These are phyloP conservation scores for Cornus suecica DNA, from an alignment of 148 eudicot species.

Conservation along the genomic window DNA sequence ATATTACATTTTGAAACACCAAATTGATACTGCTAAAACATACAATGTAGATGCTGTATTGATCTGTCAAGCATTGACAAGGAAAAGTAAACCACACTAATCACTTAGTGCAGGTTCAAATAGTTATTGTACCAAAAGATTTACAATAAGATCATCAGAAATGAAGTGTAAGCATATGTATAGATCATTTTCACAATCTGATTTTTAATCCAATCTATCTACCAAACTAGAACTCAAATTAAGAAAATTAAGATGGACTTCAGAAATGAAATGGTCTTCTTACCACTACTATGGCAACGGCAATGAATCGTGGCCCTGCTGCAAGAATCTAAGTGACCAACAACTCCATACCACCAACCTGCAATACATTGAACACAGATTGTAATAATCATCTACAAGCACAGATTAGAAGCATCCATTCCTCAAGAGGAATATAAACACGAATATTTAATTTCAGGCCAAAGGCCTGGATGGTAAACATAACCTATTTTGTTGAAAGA, in stretches of 20 bases:
- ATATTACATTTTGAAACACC: neutral
- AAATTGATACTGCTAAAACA: no score
- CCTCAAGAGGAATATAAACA: neutral
- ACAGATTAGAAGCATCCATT: neutral
- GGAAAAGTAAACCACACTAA: neutral
- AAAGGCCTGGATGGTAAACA: neutral
- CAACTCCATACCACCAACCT: constrained; percentile 99
- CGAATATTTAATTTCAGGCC: neutral
- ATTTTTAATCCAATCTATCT: neutral
- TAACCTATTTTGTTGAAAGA: neutral
- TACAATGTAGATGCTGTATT: neutral
- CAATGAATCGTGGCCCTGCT: constrained; percentile 41
- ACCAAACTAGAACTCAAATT: neutral
- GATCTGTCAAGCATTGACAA: constrained; percentile 4
- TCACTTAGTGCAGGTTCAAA: neutral
- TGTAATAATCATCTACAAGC: neutral
- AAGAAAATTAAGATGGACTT: neutral
- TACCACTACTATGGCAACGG: constrained; percentile 64
- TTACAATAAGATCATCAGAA: neutral
- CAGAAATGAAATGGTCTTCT: constrained; percentile 13
- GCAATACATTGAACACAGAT: constrained; percentile 16
- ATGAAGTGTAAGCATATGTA: neutral
- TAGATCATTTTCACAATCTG: neutral
- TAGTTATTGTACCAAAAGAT: neutral
- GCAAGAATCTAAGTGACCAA: constrained; percentile 79